Evolutionary conservation across 768 basidiomycete species (phyloP), one percentile per base, ranked within the genome.

Genomic region (Phanerodontia chrysosporium): DNA sequence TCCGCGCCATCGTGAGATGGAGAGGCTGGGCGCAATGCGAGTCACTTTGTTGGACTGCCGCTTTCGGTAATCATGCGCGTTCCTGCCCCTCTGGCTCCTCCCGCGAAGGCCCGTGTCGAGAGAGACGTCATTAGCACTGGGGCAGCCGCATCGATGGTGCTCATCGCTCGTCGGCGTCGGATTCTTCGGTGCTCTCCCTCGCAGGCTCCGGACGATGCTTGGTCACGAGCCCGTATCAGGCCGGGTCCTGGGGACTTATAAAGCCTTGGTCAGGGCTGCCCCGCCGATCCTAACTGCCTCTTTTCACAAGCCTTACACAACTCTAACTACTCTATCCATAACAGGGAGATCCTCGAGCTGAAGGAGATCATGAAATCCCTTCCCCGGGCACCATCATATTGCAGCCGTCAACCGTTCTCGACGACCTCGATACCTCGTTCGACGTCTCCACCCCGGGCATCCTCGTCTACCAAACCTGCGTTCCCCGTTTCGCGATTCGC

Each of bases 401-500:
- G 59, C 46, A 55, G 59, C n/a, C 65, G 65, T 46, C 64, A 65
- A 49, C 69, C 67, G 4, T 70, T 68, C 64, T 53, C 52, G 30
- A 66, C 67, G 27, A 68, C 66, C 7, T 70, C 67, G 45, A n/a
- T 61, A n/a, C 66, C 67, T 7, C 48, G 61, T 35, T 55, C 57
- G 22, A 36, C 51, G 22, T 53, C 56, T 27, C 86, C 1, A 22
- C 63, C 36, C 13, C 18, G 30, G 12, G 36, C 39, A 22, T 49
- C 74, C 77, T 55, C 86, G 83, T 71, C 78, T 74, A 0, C 67
- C 70, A 2, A 81, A 80, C 67, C 71, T 68, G 1, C 60, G 74
- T 51, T 71, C 75, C 9, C 80, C 76, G 27, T 78, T 28, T 72
- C 78, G 0, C 78, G 69, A 12, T 65, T 70, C 49, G 69, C 69